Evolutionary conservation across 2,329 filamentous ascomycete species (phyloP), one percentile per base, ranked within the genome.

Genomic region (Fusarium pilosicola): DNA sequence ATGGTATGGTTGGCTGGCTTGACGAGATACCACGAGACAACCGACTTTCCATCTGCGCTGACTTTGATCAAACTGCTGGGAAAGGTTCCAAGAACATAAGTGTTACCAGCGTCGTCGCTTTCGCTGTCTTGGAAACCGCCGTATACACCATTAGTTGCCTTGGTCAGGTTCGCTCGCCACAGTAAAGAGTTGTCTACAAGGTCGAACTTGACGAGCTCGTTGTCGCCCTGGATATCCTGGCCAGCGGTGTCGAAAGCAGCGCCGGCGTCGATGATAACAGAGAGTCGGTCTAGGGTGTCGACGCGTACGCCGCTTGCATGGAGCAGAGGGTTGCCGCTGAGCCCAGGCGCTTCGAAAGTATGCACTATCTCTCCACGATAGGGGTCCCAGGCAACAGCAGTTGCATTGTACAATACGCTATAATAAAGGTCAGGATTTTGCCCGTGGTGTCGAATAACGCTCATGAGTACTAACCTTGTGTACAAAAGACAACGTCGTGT

Each of bases 81-180:
- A 14, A 74, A 84, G 0, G 81, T 83, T 45, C 84, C 82, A 2
- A 84, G 73, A 12, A 82, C 80, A 56, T 81, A 85, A 2, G 80
- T 78, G 74, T 83, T 82, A 14, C 82, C 82, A 5, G 69, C 69
- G 2, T 57, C 45, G 54, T 84, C 83, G 57, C 81, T 79, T 42
- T 81, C 83, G 7, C 84, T 76, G 57, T 85, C 84, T 63, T 85
- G 83, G 41, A 80, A 83, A 11, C 81, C 84, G 30, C 82, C 79
- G 67, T 81, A 84, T 0, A 56, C 62, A 7, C 80, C 80, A 0
- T 68, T 57, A 0, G 78, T 79, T 1, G 80, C 56, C 1, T 74
- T 68, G 0, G 80, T 82, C 15, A 85, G 65, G 68, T 84, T 81
- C 15, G 76, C 58, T 22, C 62, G 70, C 81, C 81, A 84, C 13